Percentiles rank a stretch among this genome's conserved stretches.
phyloP scores from a whole-genome alignment of 768 basidiomycete species.

The Clitopilus passeckerianus region DNA sequence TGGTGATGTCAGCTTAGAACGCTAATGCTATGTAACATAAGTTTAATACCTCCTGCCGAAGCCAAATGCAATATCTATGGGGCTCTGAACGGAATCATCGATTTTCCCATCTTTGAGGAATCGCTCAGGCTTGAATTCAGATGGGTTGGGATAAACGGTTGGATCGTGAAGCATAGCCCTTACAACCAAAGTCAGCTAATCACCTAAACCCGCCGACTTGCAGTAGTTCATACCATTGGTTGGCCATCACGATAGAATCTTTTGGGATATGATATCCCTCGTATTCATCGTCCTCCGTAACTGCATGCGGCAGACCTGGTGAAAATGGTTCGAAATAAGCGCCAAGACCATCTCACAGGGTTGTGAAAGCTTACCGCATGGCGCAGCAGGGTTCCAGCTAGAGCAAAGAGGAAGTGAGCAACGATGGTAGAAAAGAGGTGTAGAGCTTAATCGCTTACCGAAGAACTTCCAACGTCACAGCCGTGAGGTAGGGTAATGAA shows the following conservation, averaged over 20 bases:
- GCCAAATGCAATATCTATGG: slow-evolving; percentile 35
- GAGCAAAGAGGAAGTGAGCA: too few relatives aligned
- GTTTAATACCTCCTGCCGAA: slow-evolving; percentile 28
- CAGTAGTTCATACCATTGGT: slow-evolving; percentile 13
- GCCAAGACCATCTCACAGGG: slow-evolving; percentile 13
- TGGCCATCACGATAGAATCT: slow-evolving; percentile 17
- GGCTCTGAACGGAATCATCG: slow-evolving; percentile 21
- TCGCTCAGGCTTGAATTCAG: slow-evolving; percentile 15
- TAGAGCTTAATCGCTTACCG: neutral
- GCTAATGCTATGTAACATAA: neutral
- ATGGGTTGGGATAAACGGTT: slow-evolving; percentile 11
- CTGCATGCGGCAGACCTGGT: slow-evolving; percentile 22
- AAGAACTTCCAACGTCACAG: slow-evolving; percentile 17
- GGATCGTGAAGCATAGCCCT: slow-evolving; percentile 20
- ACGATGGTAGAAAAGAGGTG: too few relatives aligned
- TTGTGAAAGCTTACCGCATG: slow-evolving; percentile 5
- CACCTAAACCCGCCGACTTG: neutral
- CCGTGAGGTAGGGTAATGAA: slow-evolving; percentile 19
- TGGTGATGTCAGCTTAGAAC: neutral
- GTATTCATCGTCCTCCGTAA: slow-evolving; percentile 18
- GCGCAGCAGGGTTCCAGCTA: slow-evolving; percentile 14
- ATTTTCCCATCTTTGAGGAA: slow-evolving; percentile 6
- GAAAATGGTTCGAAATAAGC: slow-evolving; percentile 12
- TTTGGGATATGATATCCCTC: slow-evolving; percentile 19
- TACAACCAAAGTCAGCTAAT: neutral